Conservation (phyloP, 1,284 basidiomycete species). For the Ustilago vetiveriae region DNA sequence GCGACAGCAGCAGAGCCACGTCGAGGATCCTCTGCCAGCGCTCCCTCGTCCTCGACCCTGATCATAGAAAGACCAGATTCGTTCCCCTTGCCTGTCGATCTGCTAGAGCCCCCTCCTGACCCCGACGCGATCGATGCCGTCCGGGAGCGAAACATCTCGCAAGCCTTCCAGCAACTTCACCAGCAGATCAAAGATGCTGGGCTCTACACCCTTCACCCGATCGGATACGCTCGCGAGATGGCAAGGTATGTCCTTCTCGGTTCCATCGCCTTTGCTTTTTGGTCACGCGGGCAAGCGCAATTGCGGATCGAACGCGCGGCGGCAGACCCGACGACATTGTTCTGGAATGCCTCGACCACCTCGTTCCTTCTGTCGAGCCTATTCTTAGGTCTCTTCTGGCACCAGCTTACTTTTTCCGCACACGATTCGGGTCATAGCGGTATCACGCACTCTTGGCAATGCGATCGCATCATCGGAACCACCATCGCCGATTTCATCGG, state of each 20-base stretch:
- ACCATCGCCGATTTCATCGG: constrained; percentile 87
- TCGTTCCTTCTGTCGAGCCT: constrained; percentile 76
- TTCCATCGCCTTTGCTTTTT: constrained; percentile 74
- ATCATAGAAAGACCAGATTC: constrained; percentile 31
- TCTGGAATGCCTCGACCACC: constrained; percentile 24
- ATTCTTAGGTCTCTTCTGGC: constrained; percentile 88
- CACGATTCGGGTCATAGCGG: constrained; percentile 96
- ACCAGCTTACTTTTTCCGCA: constrained; percentile 89
- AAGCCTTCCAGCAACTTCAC: constrained; percentile 84
- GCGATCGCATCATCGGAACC: constrained; percentile 83
- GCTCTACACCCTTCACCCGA: constrained; percentile 83
- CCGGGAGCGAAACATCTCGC: constrained; percentile 77
- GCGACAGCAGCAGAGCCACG: background rate
- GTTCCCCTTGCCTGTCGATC: constrained; percentile 60
- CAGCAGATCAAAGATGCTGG: constrained; percentile 79
- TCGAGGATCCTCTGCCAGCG: background rate
- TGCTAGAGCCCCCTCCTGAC: constrained; percentile 66
- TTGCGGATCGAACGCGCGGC: constrained; percentile 2
- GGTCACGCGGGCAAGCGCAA: constrained; percentile 38
- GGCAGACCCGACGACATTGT: background rate
- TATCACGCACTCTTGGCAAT: constrained; percentile 85
- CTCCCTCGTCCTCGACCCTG: constrained; percentile 2
- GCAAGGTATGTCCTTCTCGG: constrained; percentile 79
- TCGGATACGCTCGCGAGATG: constrained; percentile 90
- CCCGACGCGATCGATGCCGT: constrained; percentile 71